These are phyloP conservation scores for Penicillium paxilli DNA, from an alignment of 495 filamentous ascomycete genomes.

Conservation along the genomic window DNA sequence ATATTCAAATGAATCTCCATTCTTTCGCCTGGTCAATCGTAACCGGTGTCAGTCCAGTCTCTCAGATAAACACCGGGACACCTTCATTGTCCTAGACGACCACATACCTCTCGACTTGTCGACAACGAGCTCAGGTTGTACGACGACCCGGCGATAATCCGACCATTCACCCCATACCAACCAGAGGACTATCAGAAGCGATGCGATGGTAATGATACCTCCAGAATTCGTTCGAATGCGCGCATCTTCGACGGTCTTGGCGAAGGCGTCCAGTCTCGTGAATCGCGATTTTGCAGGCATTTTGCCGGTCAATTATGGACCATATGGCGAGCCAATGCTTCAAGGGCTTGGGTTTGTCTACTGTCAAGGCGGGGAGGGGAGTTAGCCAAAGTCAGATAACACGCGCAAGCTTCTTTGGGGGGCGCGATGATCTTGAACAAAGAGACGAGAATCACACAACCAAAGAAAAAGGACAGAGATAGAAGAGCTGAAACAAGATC, in stretches of 20 bases:
- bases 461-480: neutral
- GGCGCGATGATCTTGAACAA: no score
- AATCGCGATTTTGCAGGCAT: constrained; percentile 76
- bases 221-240: constrained; percentile 95
- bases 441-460: neutral
- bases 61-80: neutral
- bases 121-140: constrained; percentile 90
- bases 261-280: constrained; percentile 95
- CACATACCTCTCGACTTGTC: constrained; percentile 87
- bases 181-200: constrained; percentile 81
- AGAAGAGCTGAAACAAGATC: neutral
- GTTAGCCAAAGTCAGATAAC: constrained; percentile 10
- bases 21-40: constrained; percentile 69
- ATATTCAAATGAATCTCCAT: constrained; percentile 99
- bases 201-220: constrained; percentile 90
- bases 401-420: constrained; percentile 18
- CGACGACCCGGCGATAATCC: constrained; percentile 83
- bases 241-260: constrained; percentile 98
- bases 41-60: neutral
- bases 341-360: constrained; percentile 4
- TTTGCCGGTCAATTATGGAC: constrained; percentile 26
- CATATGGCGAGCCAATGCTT: constrained; percentile 23
- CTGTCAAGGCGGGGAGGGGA: neutral
- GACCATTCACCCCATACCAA: constrained; percentile 94
- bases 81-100: neutral